phyloP scores from a whole-genome alignment of 768 basidiomycete genomes.

The Dacryopinax spathularia region DNA sequence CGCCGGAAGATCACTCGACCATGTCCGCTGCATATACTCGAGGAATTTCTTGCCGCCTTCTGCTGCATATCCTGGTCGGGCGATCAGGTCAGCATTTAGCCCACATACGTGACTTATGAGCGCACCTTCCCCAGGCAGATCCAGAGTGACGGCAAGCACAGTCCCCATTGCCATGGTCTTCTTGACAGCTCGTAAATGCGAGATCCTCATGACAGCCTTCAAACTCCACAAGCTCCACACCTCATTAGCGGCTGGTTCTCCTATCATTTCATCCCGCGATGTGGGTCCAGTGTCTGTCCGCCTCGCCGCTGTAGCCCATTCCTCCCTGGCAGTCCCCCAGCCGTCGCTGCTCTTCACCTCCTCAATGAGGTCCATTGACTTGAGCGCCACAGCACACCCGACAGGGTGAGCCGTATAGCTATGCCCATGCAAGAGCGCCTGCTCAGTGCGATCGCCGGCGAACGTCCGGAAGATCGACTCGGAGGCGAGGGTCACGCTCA shows the following conservation, averaged over 20 bases:
- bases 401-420: constrained; percentile 91
- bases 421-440: constrained; percentile 85
- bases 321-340: constrained; percentile 45
- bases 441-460: constrained; percentile 54
- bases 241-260: too few species aligned
- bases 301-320: constrained; percentile 35
- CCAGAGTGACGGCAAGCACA: constrained; percentile 65
- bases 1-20: constrained; percentile 22
- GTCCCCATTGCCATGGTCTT: constrained; percentile 81
- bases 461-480: constrained; percentile 71
- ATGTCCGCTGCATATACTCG: constrained; percentile 31
- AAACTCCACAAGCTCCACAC: constrained; percentile 87
- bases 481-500: constrained; percentile 72
- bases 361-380: constrained; percentile 56
- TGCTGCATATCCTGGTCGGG: constrained; percentile 34
- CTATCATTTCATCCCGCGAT: constrained; percentile 6
- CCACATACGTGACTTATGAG: constrained; percentile 6
- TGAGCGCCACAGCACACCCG: constrained; percentile 82
- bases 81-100: neutral
- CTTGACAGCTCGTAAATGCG: constrained; percentile 39
- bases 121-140: constrained; percentile 42
- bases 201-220: constrained; percentile 50
- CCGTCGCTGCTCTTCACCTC: constrained; percentile 31
- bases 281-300: neutral
- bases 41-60: constrained; percentile 53